Conservation (phyloP, 164 flowering plant genomes). For the Piper betle region DNA sequence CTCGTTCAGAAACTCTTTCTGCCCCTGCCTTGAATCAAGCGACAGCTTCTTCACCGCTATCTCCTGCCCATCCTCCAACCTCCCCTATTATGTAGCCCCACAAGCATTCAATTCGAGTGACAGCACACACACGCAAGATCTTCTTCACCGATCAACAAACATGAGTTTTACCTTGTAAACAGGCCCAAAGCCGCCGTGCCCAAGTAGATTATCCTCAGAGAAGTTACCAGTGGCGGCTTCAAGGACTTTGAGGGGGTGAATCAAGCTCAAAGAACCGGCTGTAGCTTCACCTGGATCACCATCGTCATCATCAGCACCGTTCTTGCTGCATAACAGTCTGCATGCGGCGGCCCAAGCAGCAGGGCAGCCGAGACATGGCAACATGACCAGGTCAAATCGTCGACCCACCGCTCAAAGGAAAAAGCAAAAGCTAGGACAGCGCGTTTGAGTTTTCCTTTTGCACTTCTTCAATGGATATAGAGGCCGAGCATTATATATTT, state of each 20-base stretch:
- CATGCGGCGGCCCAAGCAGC: not conserved
- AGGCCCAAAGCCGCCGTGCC: constrained; percentile 83
- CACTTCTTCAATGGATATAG: no score
- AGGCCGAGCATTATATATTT: no score
- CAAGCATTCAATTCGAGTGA: not conserved
- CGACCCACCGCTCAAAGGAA: no score
- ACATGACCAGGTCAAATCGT: not conserved
- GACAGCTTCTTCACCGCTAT: constrained; percentile 19
- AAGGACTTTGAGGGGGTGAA: constrained; percentile 38
- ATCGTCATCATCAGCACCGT: not conserved
- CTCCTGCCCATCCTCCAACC: constrained; percentile 9
- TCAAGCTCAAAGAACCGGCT: constrained; percentile 18
- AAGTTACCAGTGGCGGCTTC: constrained; percentile 65
- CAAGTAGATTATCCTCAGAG: constrained; percentile 63
- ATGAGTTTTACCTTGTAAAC: constrained; percentile 50
- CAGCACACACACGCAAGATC: not conserved
- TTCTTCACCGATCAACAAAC: no score
- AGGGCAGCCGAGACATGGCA: not conserved
- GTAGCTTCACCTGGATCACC: constrained; percentile 2
- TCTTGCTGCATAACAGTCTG: not conserved
- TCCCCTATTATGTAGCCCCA: constrained; percentile 7
- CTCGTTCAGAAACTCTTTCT: constrained; percentile 16
- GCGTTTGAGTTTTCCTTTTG: no score
- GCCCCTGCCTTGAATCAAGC: constrained; percentile 12
- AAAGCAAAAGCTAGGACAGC: no score